phyloP scores from a whole-genome alignment of 305 asterid species.

The Fraxinus velutina region DNA sequence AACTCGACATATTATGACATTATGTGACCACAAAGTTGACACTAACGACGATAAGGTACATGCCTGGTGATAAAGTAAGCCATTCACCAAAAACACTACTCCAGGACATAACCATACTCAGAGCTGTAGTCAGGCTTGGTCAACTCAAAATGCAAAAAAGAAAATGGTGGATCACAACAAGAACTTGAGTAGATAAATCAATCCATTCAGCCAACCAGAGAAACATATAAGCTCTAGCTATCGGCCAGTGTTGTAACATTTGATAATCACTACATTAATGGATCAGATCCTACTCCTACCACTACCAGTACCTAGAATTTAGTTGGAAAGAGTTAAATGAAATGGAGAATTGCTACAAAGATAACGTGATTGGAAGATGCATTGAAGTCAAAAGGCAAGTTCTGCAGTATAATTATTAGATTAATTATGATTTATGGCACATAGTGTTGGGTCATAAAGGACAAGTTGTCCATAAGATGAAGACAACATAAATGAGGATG shows the following conservation, averaged over 20 bases:
- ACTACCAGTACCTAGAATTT: neutral
- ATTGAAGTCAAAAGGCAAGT: neutral
- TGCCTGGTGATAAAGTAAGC: neutral
- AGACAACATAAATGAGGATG: neutral
- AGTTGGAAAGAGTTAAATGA: neutral
- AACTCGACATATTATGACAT: neutral
- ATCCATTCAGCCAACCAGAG: neutral
- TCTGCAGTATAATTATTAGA: neutral
- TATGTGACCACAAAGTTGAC: neutral
- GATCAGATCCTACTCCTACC: neutral
- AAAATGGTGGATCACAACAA: conserved; percentile 5
- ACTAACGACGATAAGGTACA: neutral
- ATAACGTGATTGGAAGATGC: neutral
- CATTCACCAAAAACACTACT: neutral
- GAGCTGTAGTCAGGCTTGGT: neutral
- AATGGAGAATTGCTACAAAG: neutral
- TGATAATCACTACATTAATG: neutral
- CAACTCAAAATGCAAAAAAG: neutral
- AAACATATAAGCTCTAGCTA: conserved; percentile 3
- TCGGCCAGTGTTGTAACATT: neutral
- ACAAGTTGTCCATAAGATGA: neutral
- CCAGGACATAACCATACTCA: neutral
- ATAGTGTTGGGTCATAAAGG: neutral
- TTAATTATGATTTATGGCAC: neutral
- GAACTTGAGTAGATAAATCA: neutral